Base-by-base conservation (phyloP, 192 early-diverging fungal species). In the Tieghemiomyces parasiticus region DNA sequence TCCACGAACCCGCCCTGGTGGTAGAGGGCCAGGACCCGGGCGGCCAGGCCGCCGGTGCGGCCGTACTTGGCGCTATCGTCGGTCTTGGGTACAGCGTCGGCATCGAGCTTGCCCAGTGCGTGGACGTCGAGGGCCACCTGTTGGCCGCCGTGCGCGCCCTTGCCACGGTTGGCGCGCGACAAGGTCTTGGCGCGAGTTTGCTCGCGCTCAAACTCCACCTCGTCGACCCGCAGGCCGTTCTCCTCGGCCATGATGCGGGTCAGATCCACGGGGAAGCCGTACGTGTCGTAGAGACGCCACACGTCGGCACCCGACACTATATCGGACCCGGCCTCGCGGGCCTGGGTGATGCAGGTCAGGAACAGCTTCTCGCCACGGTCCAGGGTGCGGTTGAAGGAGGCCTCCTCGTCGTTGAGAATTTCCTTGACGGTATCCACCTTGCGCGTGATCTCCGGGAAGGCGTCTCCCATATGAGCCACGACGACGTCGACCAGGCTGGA, bases 181-280 rank as follows among this genome's bases (percentile, higher is more conserved):
- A 78, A 60, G 60, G 84, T 84, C 67, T 85, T 90, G 31, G 93
- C 86, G 49, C 74, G 78, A 63, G 81, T 73, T 69, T 89, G 88
- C 62, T 85, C 88, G 14, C 63, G 67, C 64, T 83, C 71, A 60
- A 95, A 96, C 66, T 80, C 87, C 35, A 70, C 72, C 69, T 95
- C 91, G 65, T 98, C 84, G 8, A 98, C 84, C 19, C 60, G 59
- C 50, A 96, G 71, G 12, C 86, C 89, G 67, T 82, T 84, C 69
- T 98, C 95, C 73, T 98, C 91, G n/a, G 95, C 93, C 93, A 98
- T 96, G 52, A 98, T 68, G 48, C 89, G 86, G 13, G 95, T 98
- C 50, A 98, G 78, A 69, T 98, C 95, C 1, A 95, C 89, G 4
- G 95, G 95, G 83, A 98, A 98, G 32, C 95, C 95, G 68, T 91